Evolutionary conservation across 1,284 basidiomycete species (phyloP).

Genomic region (Cutaneotrichosporon spelunceum): DNA sequence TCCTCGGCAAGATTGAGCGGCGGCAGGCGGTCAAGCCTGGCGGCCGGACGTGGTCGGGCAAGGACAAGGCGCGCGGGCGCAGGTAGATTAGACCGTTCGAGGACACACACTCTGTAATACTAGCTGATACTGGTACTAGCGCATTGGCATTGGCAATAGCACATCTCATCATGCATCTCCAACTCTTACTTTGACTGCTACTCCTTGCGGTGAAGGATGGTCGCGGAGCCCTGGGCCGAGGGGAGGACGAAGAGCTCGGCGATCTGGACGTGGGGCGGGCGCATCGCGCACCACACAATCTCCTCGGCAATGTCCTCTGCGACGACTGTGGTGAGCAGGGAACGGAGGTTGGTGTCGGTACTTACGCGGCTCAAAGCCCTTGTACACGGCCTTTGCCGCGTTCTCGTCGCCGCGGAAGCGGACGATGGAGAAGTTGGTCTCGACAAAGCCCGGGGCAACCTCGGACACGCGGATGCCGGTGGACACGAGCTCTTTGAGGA

Average conservation of each 20-base stretch:
- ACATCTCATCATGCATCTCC: conserved; percentile 10
- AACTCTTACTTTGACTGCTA: not conserved
- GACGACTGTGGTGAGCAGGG: conserved; percentile 57
- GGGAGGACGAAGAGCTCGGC: conserved; percentile 60
- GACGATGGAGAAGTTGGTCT: conserved; percentile 65
- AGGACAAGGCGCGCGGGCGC: not conserved
- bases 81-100: not conserved
- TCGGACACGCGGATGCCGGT: conserved; percentile 85
- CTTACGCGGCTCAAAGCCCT: conserved; percentile 73
- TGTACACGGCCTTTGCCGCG: conserved; percentile 78
- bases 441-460: conserved; percentile 68
- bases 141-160: not conserved
- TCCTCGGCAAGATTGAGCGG: conserved; percentile 23
- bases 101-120: not conserved
- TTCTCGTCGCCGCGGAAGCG: conserved; percentile 75
- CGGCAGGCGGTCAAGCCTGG: conserved; percentile 20
- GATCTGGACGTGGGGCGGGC: conserved; percentile 80
- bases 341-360: conserved; percentile 19
- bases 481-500: conserved; percentile 77
- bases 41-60: conserved; percentile 19
- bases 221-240: conserved; percentile 26
- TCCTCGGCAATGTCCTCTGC: conserved; percentile 87
- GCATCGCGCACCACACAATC: conserved; percentile 88
- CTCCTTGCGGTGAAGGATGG: conserved; percentile 28
- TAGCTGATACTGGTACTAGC: not conserved